A percentile compares a stretch with the other conserved stretches of the same genome.
Conservation (phyloP, 345 rosid genomes). For the Arabidopsis thaliana region TAIR10.1 NC_003071.7:19248001-19248500, state of each 20-base stretch:
- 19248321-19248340: conserved; percentile 1
- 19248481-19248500: conserved; percentile 47
- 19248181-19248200: conserved; percentile 50
- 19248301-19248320: neutral
- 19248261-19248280: conserved; percentile 91
- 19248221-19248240: conserved; percentile 68
- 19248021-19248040: conserved; percentile 52
- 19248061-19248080: conserved; percentile 68
- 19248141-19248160: conserved; percentile 61
- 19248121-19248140: conserved; percentile 72
- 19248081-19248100: conserved; percentile 95
- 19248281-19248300: conserved; percentile 58
- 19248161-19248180: conserved; percentile 56
- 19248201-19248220: conserved; percentile 51
- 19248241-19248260: conserved; percentile 57
- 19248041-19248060: conserved; percentile 57
- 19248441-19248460: conserved; percentile 35
- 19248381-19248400: conserved; percentile 80
- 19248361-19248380: conserved; percentile 91
- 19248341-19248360: conserved; percentile 64
- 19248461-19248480: conserved; percentile 56
- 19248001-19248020: conserved; percentile 49
- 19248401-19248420: conserved; percentile 71
- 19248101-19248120: conserved; percentile 90
- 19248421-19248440: conserved; percentile 49